Base-by-base conservation (phyloP, 176 grass and related monocot species). In the Saccharum officinarum region DNA sequence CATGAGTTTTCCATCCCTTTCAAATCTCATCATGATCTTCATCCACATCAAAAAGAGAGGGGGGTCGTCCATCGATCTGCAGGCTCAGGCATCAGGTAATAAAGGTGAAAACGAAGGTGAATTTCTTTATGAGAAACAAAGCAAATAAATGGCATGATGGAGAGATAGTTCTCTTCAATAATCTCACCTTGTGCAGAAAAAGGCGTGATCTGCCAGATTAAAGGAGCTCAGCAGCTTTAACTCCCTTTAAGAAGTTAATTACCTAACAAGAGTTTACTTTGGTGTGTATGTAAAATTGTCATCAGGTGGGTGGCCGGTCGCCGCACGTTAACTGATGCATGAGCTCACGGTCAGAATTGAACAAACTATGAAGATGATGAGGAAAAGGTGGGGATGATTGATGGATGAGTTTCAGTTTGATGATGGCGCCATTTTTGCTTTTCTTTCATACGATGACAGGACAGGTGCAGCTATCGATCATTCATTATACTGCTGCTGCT, bases 401-500 rank as follows among this genome's bases (percentile, higher is more conserved):
- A 74, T 73, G 1, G 73, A 61, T 67, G 38, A 34, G 67, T 74
- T 66, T 86, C 46, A 79, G 84, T 90, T 83, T 86, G 88, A 75
- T 83, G 67, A 79, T 68, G 74, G 20, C 15, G 12, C 65, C 65
- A 38, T 68, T 15, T 38, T 69, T 83, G 15, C 15, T 22, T 71
- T 59, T 14, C 12, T 28, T 42, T 47, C 46, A 46, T 18, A 49
- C 68, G 67, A 47, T 83, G 52, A 57, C 6, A 22, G 6, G 59
- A 59, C 46, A 83, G 80, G 75, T 83, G 80, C 79, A 61, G 36
- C 66, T 64, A 67, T 72, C 73, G 5, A 44, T 72, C 30, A 54
- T 33, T 34, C 8, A 22, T 55, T 54, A 20, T 69, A 13, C 22
- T 81, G 73, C 18, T 70, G 36, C 67, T 7, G 17, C 16, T 13